A percentile compares a stretch with the other conserved stretches of the same genome.
Conservation (phyloP, 2,329 filamentous ascomycete genomes). For the Fulvia fulva region DNA sequence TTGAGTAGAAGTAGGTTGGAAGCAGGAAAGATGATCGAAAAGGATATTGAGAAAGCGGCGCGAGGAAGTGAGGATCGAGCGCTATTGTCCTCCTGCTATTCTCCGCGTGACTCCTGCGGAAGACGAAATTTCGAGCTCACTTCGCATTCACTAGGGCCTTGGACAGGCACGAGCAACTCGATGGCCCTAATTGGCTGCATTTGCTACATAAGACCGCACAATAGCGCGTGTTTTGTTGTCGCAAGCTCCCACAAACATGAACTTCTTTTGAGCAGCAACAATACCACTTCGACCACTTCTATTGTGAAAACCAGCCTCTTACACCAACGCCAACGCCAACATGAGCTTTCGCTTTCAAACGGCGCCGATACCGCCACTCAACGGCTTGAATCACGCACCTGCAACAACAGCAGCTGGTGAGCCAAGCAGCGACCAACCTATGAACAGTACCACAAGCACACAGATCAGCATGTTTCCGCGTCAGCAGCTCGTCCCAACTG, state of each 20-base stretch:
- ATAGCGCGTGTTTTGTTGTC: not conserved
- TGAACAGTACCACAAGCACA: not conserved
- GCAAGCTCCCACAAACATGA: not conserved
- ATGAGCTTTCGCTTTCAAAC: not conserved
- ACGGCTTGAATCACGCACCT: not conserved
- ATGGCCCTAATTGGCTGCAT: not conserved
- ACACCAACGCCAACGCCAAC: not conserved
- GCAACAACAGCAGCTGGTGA: not conserved
- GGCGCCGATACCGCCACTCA: not conserved
- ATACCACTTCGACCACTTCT: not conserved
- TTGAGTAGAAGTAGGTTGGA: not conserved
- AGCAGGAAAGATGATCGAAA: not conserved
- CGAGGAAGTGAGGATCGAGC: not conserved
- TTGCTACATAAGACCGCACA: not conserved
- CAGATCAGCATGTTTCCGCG: not conserved
- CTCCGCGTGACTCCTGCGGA: not conserved
- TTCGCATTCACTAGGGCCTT: not conserved
- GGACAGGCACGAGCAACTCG: not conserved
- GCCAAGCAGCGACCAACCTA: constrained; percentile 1
- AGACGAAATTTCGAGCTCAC: not conserved
- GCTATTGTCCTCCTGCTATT: not conserved
- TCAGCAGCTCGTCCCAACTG: constrained; percentile 12
- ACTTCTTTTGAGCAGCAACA: not conserved
- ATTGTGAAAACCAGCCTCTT: not conserved
- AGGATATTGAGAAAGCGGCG: not conserved